These are phyloP conservation scores for Spathaspora hagerdaliae DNA, from an alignment of 805 yeast genomes.

Conservation along the genomic window DNA sequence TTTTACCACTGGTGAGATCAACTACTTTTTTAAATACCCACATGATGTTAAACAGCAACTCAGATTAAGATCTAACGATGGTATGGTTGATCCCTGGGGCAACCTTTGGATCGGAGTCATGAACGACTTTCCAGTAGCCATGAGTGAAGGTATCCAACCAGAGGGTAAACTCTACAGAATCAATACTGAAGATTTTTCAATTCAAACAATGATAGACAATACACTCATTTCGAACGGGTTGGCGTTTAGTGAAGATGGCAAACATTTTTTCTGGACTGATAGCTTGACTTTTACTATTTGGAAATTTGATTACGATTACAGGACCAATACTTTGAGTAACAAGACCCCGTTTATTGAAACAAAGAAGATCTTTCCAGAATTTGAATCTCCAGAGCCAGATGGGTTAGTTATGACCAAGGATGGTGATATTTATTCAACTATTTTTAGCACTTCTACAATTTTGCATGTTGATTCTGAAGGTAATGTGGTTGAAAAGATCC, in stretches of 20 bases:
- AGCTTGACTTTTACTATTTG: constrained; percentile 31
- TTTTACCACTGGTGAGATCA: constrained; percentile 31
- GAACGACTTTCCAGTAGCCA: constrained; percentile 45
- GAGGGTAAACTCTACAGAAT: constrained; percentile 50
- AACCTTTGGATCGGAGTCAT: constrained; percentile 79
- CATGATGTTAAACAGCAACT: constrained; percentile 16
- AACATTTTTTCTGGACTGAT: constrained; percentile 38
- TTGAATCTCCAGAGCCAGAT: constrained; percentile 62
- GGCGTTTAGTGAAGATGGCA: constrained; percentile 27
- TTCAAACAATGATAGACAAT: constrained; percentile 27
- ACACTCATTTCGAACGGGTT: constrained; percentile 68
- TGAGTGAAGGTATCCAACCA: constrained; percentile 26
- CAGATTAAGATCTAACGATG: constrained; percentile 65
- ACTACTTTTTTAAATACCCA: constrained; percentile 41
- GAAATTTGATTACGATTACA: constrained; percentile 34
- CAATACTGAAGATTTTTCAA: constrained; percentile 25
- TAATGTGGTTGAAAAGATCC: constrained; percentile 44
- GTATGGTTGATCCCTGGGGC: constrained; percentile 73
- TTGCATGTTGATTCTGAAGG: constrained; percentile 52
- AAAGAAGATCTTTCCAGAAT: constrained; percentile 24
- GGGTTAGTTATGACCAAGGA: constrained; percentile 61
- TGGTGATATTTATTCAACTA: constrained; percentile 60
- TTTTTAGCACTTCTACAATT: constrained; percentile 59
- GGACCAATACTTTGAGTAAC: constrained; percentile 24
- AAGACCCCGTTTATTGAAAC: constrained; percentile 19